A percentile compares a stretch with the other conserved stretches of the same genome.
Conservation (phyloP, 495 filamentous ascomycete genomes). For the Achaetomiella virescens region DNA sequence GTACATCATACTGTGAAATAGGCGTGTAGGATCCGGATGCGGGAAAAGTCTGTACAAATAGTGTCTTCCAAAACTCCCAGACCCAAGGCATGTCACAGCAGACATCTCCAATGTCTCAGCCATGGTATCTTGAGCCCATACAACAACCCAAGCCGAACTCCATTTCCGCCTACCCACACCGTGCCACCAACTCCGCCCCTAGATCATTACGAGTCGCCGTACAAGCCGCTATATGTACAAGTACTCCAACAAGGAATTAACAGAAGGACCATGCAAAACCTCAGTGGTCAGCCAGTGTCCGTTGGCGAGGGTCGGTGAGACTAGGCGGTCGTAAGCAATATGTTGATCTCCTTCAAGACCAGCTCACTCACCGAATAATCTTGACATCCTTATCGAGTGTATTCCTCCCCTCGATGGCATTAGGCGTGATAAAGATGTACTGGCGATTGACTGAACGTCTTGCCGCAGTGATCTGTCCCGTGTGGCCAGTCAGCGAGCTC, state of each 20-base stretch:
- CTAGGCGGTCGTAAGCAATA: constrained; percentile 30
- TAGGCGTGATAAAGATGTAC: constrained; percentile 95
- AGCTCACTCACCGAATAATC: constrained; percentile 64
- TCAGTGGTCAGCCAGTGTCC: constrained; percentile 35
- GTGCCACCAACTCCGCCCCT: background rate
- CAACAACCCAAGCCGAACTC: constrained; percentile 4
- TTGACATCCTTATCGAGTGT: constrained; percentile 67
- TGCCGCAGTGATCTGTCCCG: constrained; percentile 67
- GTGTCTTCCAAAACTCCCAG: no score
- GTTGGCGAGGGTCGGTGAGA: constrained; percentile 55
- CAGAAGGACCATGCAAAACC: background rate
- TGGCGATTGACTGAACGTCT: constrained; percentile 80
- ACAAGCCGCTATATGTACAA: background rate
- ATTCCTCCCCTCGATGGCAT: constrained; percentile 69
- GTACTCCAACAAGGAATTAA: background rate
- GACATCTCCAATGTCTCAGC: background rate
- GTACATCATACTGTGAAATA: background rate
- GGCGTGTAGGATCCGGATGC: background rate
- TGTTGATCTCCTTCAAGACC: background rate
- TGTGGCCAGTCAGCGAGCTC: background rate
- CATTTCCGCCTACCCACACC: background rate
- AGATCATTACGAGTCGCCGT: background rate
- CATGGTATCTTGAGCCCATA: background rate
- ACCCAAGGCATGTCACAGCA: no score
- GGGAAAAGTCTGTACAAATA: background rate